Percentiles rank a stretch among this genome's conserved stretches.
Evolutionary conservation across 305 asterid species (phyloP).

Genomic region (Solanum chacoense): DNA sequence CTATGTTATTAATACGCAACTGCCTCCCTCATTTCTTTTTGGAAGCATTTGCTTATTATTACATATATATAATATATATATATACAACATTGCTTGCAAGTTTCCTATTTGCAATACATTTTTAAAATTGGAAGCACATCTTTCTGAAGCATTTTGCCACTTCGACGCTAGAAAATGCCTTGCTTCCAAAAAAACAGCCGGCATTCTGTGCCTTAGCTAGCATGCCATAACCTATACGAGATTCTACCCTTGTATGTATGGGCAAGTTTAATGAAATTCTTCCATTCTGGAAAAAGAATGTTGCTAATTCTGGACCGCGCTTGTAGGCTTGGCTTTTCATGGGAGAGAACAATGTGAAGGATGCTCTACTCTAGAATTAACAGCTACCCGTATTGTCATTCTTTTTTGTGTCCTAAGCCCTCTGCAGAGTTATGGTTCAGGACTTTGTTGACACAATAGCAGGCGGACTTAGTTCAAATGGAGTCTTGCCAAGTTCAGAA

Average conservation of each 20-base stretch:
- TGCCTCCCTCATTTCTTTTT: neutral
- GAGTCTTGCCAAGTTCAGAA: conserved; percentile 29
- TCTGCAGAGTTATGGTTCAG: conserved; percentile 14
- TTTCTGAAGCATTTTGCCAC: neutral
- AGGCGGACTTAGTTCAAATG: conserved; percentile 29
- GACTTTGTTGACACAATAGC: conserved; percentile 34
- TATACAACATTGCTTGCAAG: neutral
- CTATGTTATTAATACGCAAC: neutral
- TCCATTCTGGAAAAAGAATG: neutral
- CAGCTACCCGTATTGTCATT: neutral
- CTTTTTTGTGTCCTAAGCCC: neutral
- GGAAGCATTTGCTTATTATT: neutral
- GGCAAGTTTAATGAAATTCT: neutral
- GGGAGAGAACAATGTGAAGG: neutral
- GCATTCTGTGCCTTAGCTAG: neutral
- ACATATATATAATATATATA: neutral
- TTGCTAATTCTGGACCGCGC: neutral
- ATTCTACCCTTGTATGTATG: neutral
- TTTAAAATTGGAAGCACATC: neutral
- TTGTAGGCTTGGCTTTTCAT: neutral
- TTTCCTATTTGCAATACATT: neutral
- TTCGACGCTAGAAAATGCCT: neutral
- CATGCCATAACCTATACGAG: neutral
- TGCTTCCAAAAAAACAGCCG: neutral
- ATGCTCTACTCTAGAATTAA: neutral